Conservation (phyloP, 331 rosid species). For the Quercus lobata region DNA sequence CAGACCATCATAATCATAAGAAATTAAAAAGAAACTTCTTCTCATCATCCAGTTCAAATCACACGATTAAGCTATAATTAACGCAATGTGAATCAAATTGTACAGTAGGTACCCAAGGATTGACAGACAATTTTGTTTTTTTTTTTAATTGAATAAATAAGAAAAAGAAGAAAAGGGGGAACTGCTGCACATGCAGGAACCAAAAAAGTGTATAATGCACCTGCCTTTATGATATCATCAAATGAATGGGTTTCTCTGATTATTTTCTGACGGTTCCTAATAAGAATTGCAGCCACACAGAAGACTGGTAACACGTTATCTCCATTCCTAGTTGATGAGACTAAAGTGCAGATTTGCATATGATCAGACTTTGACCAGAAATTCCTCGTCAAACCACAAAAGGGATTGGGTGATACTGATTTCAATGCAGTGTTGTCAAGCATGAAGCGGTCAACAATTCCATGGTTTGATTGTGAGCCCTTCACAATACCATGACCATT, state of each 20-base stretch:
- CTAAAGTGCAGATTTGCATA: slow-evolving; percentile 36
- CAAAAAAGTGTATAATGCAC: slow-evolving; percentile 30
- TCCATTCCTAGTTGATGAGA: slow-evolving; percentile 60
- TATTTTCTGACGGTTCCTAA: slow-evolving; percentile 76
- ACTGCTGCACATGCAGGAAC: neutral
- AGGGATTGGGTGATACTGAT: slow-evolving; percentile 46
- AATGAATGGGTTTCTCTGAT: slow-evolving; percentile 75
- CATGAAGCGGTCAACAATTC: slow-evolving; percentile 29
- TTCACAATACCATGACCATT: slow-evolving; percentile 37
- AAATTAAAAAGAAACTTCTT: neutral
- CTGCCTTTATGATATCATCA: slow-evolving; percentile 90
- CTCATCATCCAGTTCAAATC: neutral
- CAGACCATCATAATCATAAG: neutral
- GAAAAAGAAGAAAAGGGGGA: neutral
- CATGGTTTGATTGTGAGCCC: slow-evolving; percentile 42
- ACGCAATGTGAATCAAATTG: neutral
- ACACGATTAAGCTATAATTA: neutral
- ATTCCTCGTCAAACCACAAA: slow-evolving; percentile 78
- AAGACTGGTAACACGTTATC: slow-evolving; percentile 71
- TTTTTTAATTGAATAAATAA: neutral
- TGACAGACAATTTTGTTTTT: neutral
- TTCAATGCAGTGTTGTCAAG: slow-evolving; percentile 42
- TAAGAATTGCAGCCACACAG: slow-evolving; percentile 87
- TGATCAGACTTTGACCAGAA: slow-evolving; percentile 62
- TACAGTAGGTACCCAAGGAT: neutral